Evolutionary conservation across 2,329 filamentous ascomycete genomes (phyloP), one percentile per base, ranked within the genome.

Genomic region (Paraphoma sp.): DNA sequence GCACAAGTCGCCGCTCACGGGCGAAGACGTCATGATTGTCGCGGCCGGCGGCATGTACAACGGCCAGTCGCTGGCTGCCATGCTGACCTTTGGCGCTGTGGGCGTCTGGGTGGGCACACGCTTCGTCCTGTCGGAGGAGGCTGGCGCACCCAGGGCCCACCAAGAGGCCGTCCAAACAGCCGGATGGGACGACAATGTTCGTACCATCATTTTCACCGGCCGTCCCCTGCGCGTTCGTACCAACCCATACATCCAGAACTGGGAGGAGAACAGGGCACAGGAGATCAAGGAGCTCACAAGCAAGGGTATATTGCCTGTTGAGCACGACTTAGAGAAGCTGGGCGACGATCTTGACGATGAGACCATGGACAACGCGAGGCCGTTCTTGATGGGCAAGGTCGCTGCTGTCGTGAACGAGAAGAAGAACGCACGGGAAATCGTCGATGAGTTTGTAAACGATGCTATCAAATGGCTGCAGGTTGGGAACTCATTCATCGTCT

Each of bases 171-270:
- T 99, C 68, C 87, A 88, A 73, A 97, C 94, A 43, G 87, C 95
- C 50, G 87, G 91, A 68, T 97, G 95, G 78, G 93, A 98, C 80
- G 95, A 99, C 81, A 99, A 96, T 74, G 83, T 98, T 76, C 91
- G 92, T 76, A 99, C 95, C 48, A 92, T 98, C 78, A 99, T 99
- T 82, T 99, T 98, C 86, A 99, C 95, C 54, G 95, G 95, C 53
- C 91, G 95, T 56, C 95, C 95, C 36, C 84, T 99, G 75, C 92
- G 95, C 67, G 95, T 99, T 57, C 89, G 93, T 76, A 95, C 87
- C 76, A 99, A 98, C 83, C 79, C 89, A 6, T 99, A 99, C 80
- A 98, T 99, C 73, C 78, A 87, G 74, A 91, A 97, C 84, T 99
- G 95, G 95, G 94, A 99, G 82, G 89, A 89, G 71, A 95, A 98